phyloP scores from a whole-genome alignment of 2,329 filamentous ascomycete species.

The Graphium sp. region DNA sequence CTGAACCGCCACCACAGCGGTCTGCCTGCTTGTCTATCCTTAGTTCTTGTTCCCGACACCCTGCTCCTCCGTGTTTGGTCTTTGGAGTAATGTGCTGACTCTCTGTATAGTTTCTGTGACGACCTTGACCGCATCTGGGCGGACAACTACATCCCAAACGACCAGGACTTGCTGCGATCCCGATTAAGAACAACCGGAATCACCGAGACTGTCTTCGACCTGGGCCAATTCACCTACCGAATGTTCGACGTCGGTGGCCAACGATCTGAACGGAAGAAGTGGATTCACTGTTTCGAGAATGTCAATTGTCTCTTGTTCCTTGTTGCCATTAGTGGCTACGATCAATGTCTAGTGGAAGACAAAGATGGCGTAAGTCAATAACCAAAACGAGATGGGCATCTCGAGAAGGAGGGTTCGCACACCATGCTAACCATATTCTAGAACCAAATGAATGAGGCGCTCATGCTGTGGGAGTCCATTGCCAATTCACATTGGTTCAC shows the following conservation, averaged over 20 bases:
- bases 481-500: slow-evolving; percentile 79
- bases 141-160: slow-evolving; percentile 69
- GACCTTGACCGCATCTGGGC: slow-evolving; percentile 62
- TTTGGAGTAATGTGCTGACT: not conserved
- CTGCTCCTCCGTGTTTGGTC: not conserved
- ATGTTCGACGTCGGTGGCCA: slow-evolving; percentile 96
- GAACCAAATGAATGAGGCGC: slow-evolving; percentile 85
- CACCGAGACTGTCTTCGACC: slow-evolving; percentile 84
- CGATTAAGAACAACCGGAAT: slow-evolving; percentile 87
- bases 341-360: slow-evolving; percentile 91
- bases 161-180: slow-evolving; percentile 87
- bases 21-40: too few species aligned
- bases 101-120: slow-evolving; percentile 54
- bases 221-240: slow-evolving; percentile 81
- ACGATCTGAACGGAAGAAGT: slow-evolving; percentile 87
- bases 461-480: slow-evolving; percentile 77
- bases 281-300: slow-evolving; percentile 94
- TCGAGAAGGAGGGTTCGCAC: too few species aligned
- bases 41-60: too few species aligned
- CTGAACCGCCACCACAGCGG: too few species aligned
- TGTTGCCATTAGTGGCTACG: slow-evolving; percentile 89
- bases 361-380: slow-evolving; percentile 69
- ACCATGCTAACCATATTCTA: slow-evolving; percentile 16
- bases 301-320: slow-evolving; percentile 86
- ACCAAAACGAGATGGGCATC: too few species aligned